Evolutionary conservation across 805 yeast species (phyloP).

Genomic region (Lipomyces lipofer): DNA sequence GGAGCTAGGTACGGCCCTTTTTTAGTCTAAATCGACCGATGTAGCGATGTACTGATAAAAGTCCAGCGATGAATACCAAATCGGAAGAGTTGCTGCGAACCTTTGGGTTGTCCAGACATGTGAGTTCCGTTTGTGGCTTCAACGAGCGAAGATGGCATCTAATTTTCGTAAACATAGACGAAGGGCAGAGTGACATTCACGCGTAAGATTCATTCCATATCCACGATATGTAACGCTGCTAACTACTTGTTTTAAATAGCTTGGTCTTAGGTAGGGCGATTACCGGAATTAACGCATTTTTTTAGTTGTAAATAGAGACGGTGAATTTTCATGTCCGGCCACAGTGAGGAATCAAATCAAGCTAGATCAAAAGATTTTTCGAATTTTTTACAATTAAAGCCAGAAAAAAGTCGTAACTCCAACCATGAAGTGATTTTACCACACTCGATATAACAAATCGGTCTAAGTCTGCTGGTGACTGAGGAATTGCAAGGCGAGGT

Average conservation of each 20-base stretch:
- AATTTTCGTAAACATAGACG: conserved; percentile 31
- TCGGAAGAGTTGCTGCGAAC: conserved; percentile 46
- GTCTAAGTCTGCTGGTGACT: no score
- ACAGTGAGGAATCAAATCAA: no score
- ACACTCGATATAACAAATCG: no score
- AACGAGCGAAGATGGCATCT: neutral
- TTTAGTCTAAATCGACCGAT: neutral
- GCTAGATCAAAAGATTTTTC: no score
- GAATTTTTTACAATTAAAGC: no score
- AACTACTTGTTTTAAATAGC: neutral
- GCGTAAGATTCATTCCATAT: conserved; percentile 35
- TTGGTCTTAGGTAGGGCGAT: conserved; percentile 44
- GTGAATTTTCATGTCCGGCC: no score
- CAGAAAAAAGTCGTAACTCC: no score
- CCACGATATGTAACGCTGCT: neutral
- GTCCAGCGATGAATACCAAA: conserved; percentile 48
- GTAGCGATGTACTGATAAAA: no score
- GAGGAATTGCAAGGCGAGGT: no score
- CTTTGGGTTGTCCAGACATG: conserved; percentile 48
- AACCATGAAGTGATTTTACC: no score
- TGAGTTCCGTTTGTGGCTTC: conserved; percentile 15
- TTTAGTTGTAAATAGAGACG: no score
- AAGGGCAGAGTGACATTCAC: conserved; percentile 49
- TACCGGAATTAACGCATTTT: conserved; percentile 44
- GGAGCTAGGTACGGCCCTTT: conserved; percentile 34